Conservation (phyloP, 805 yeast genomes). For the Maudiozyma turicensis region DNA sequence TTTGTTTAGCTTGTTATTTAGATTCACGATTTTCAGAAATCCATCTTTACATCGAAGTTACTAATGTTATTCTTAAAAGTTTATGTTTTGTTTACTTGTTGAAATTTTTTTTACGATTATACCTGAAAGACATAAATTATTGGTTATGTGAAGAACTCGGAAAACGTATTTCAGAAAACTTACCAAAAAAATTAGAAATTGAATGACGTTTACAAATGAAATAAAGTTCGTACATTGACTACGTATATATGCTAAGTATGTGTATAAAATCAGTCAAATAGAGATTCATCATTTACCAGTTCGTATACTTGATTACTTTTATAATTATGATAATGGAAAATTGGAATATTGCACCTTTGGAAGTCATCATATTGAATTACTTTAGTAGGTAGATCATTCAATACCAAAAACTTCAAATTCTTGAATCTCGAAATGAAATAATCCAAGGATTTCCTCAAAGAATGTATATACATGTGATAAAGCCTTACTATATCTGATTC, state of each 20-base stretch:
- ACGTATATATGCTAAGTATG: neutral
- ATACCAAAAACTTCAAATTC: constrained; percentile 23
- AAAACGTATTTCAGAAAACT: too few relatives aligned
- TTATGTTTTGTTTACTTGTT: neutral
- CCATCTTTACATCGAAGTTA: too few relatives aligned
- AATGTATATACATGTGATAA: constrained; percentile 29
- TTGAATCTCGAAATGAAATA: constrained; percentile 25
- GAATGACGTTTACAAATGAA: too few relatives aligned
- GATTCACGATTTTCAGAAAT: too few relatives aligned
- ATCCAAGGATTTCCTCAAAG: constrained; percentile 26
- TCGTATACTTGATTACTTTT: constrained; percentile 25
- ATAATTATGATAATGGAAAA: constrained; percentile 18
- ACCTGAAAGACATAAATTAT: too few relatives aligned
- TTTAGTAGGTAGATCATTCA: constrained; percentile 30
- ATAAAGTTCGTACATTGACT: too few relatives aligned
- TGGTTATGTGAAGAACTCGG: neutral
- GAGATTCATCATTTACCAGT: constrained; percentile 21
- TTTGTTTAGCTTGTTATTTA: too few relatives aligned
- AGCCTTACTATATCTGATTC: constrained; percentile 23
- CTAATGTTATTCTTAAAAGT: neutral
- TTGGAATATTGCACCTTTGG: constrained; percentile 23
- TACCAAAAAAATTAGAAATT: too few relatives aligned
- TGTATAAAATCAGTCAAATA: constrained; percentile 12
- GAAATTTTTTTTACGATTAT: too few relatives aligned
- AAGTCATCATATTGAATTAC: constrained; percentile 18